phyloP scores from a whole-genome alignment of 1,139 yeast genomes.

The Saccharomyces uvarum region DNA sequence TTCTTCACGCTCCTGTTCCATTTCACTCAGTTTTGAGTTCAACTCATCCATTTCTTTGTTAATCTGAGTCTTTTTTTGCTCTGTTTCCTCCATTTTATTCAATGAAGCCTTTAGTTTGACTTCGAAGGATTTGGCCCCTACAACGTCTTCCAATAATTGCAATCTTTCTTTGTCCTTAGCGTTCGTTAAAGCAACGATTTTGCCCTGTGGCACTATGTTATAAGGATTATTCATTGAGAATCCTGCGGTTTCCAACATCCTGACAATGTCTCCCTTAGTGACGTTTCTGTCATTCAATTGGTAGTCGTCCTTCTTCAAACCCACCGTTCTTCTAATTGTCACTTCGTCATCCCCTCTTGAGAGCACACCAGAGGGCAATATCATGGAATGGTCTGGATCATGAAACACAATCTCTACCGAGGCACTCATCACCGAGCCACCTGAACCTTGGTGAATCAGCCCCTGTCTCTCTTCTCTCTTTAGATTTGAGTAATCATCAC shows the following conservation, averaged over 20 bases:
- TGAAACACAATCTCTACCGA: slow-evolving; percentile 86
- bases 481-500: slow-evolving; percentile 85
- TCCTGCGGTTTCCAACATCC: slow-evolving; percentile 84
- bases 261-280: slow-evolving; percentile 74
- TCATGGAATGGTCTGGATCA: slow-evolving; percentile 69
- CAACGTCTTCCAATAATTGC: slow-evolving; percentile 75
- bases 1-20: slow-evolving; percentile 75
- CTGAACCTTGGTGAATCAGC: slow-evolving; percentile 77
- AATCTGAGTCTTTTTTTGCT: slow-evolving; percentile 61
- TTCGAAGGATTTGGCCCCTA: slow-evolving; percentile 92
- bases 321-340: slow-evolving; percentile 77
- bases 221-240: slow-evolving; percentile 87
- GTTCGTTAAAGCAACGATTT: slow-evolving; percentile 76
- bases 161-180: slow-evolving; percentile 81
- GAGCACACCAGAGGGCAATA: slow-evolving; percentile 38
- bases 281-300: slow-evolving; percentile 73
- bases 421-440: slow-evolving; percentile 87
- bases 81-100: slow-evolving; percentile 71
- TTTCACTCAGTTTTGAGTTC: slow-evolving; percentile 63
- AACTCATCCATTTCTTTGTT: slow-evolving; percentile 67
- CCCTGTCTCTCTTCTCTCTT: slow-evolving; percentile 86
- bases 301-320: slow-evolving; percentile 83
- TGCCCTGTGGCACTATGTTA: slow-evolving; percentile 95
- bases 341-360: slow-evolving; percentile 51
- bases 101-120: slow-evolving; percentile 67